Evolutionary conservation across 768 basidiomycete genomes (phyloP).

Genomic region (Amanita brunnescens): DNA sequence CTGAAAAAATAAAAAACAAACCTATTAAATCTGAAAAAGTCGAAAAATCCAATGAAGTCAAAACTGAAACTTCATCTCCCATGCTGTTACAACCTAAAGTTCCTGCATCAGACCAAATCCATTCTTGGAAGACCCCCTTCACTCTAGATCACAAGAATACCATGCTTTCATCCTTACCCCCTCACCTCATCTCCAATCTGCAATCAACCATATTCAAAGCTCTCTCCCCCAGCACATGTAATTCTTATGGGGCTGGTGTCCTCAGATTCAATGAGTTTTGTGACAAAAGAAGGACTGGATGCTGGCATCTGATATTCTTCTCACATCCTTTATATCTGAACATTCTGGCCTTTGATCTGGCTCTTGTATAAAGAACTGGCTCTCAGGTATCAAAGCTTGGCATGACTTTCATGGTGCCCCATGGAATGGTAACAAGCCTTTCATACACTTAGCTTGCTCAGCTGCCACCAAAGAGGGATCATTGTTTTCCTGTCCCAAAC

Average conservation of each 20-base stretch:
- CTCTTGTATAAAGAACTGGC: constrained; percentile 16
- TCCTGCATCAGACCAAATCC: constrained; percentile 10
- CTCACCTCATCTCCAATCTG: constrained; percentile 1
- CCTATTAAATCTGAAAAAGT: too few relatives aligned
- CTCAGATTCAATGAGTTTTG: constrained; percentile 28
- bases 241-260: constrained; percentile 23
- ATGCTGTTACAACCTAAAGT: constrained; percentile 11
- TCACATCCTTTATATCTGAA: constrained; percentile 17
- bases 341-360: constrained; percentile 4
- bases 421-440: constrained; percentile 18
- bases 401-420: constrained; percentile 21
- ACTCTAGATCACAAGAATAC: not conserved
- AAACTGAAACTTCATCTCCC: not conserved
- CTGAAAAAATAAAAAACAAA: too few relatives aligned
- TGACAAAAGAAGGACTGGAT: constrained; percentile 19
- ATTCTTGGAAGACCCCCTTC: constrained; percentile 14
- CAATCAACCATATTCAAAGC: constrained; percentile 6
- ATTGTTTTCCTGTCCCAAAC: constrained; percentile 5
- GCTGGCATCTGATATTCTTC: constrained; percentile 20
- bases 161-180: constrained; percentile 5
- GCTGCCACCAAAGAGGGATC: constrained; percentile 11
- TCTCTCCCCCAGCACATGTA: constrained; percentile 12
- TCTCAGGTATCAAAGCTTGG: constrained; percentile 22
- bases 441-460: constrained; percentile 9
- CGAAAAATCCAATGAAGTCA: too few relatives aligned